Conservation (phyloP, 2,329 filamentous ascomycete genomes). For the Colletotrichum sp. region DNA sequence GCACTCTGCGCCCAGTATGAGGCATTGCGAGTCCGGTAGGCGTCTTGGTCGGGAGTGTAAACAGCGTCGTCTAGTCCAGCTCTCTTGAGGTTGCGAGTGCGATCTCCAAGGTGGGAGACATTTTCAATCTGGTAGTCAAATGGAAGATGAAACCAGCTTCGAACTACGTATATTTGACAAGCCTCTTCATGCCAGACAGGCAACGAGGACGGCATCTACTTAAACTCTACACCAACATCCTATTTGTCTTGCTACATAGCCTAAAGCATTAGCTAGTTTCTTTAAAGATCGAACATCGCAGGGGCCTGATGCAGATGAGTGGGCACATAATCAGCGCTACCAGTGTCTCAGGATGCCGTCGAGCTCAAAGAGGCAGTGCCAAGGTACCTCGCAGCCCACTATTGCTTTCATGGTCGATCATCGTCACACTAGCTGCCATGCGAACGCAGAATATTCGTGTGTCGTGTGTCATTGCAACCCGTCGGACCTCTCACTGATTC, state of each 20-base stretch:
- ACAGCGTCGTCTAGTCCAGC: background rate
- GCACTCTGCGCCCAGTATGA: background rate
- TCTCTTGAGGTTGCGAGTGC: background rate
- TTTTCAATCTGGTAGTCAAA: background rate
- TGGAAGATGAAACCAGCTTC: background rate
- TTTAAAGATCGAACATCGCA: background rate
- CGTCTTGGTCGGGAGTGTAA: background rate
- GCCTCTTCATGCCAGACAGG: accelerated
- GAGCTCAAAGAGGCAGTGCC: background rate
- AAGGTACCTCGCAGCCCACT: background rate
- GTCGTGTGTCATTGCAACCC: accelerated
- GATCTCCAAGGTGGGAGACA: background rate
- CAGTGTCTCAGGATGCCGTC: background rate
- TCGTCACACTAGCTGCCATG: background rate
- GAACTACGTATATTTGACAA: background rate
- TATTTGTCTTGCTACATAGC: background rate
- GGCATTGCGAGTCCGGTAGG: background rate
- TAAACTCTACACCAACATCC: background rate
- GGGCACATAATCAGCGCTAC: background rate
- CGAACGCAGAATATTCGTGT: accelerated
- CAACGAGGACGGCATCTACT: background rate
- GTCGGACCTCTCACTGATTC: accelerated
- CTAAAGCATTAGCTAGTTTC: background rate
- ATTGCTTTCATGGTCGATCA: background rate
- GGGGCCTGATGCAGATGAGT: background rate